A percentile compares a stretch with the other conserved stretches of the same genome.
phyloP scores from a whole-genome alignment of 176 grass and related monocot species.

The Musa itinerans region DNA sequence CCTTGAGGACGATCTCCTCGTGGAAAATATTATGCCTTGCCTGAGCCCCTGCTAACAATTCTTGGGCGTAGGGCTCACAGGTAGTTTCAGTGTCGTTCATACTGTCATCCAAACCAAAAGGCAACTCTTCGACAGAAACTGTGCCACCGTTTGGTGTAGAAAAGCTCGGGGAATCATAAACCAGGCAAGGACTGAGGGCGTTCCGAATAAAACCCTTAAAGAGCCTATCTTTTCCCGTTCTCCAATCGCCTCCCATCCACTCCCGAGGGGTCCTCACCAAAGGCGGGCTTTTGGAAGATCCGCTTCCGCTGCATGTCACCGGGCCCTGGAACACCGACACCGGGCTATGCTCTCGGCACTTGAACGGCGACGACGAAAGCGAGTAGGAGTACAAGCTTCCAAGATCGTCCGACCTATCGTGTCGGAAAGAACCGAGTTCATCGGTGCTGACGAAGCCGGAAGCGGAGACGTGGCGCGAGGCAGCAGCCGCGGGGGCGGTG shows the following conservation, averaged over 20 bases:
- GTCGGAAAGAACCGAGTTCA: constrained; percentile 45
- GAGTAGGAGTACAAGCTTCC: constrained; percentile 24
- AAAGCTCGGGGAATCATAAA: constrained; percentile 40
- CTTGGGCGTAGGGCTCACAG: constrained; percentile 35
- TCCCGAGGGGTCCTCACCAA: constrained; percentile 26
- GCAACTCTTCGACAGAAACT: constrained; percentile 28
- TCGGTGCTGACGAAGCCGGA: background rate
- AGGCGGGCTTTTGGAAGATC: constrained; percentile 45
- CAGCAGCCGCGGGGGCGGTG: constrained; percentile 22
- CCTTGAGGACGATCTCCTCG: constrained; percentile 72
- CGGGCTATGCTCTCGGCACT: constrained; percentile 44
- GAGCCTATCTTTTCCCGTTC: constrained; percentile 39
- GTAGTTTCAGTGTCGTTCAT: constrained; percentile 17
- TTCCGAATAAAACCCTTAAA: constrained; percentile 64
- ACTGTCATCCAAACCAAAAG: constrained; percentile 44
- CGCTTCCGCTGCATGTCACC: constrained; percentile 27
- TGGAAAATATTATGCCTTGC: constrained; percentile 74
- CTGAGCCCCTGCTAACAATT: constrained; percentile 53
- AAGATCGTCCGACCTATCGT: constrained; percentile 57
- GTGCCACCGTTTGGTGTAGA: constrained; percentile 20
- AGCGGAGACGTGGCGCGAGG: constrained; percentile 24
- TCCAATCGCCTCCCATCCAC: constrained; percentile 21
- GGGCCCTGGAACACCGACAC: constrained; percentile 32
- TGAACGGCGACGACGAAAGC: constrained; percentile 43
- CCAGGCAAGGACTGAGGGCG: constrained; percentile 74